Evolutionary conservation across 176 grass and related monocot species (phyloP), one percentile per base, ranked within the genome.

Genomic region (Oryza nivara): DNA sequence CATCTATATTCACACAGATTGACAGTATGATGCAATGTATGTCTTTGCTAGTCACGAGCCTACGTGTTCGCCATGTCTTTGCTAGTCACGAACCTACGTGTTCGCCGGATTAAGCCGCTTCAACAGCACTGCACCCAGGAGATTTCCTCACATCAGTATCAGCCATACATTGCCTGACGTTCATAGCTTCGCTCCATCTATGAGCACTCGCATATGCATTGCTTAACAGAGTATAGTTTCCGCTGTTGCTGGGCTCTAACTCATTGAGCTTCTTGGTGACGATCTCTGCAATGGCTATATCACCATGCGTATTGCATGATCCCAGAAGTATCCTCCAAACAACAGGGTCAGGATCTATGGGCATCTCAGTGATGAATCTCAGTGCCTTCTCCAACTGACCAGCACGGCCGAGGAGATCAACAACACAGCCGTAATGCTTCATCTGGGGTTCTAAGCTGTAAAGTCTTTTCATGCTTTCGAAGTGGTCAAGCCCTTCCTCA

Each of bases 311-410:
- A 30, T 78, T 83, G 80, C 90, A 88, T 4, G 82, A 79, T 73
- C 82, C 79, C 13, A 91, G 76, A 64, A 90, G 13, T 84, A 87
- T 95, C 71, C 85, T 92, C 83, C 86, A 88, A 77, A 90, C 67
- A 51, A 92, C 41, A 28, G 86, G 83, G 40, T 86, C 80, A 73
- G 83, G 88, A 15, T 22, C 40, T 5, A 90, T 25, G 1, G 79
- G 88, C 83, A 90, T 88, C 47, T 90, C 74, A 26, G 1, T 52
- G 23, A 92, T 78, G 65, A 95, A 88, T 32, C 44, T 80, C 73
- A 73, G 30, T 10, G 84, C 81, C 68, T 79, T 85, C 5, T 85
- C 73, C 68, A 89, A 45, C 32, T 80, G 81, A 49, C 84, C 87
- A 30, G 86, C 85, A 23, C 74, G 84, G 8, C 85, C 54, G 3